These are phyloP conservation scores for Babesia gibsoni DNA, from an alignment of 169 alveolate genomes.

Conservation along the genomic window DNA sequence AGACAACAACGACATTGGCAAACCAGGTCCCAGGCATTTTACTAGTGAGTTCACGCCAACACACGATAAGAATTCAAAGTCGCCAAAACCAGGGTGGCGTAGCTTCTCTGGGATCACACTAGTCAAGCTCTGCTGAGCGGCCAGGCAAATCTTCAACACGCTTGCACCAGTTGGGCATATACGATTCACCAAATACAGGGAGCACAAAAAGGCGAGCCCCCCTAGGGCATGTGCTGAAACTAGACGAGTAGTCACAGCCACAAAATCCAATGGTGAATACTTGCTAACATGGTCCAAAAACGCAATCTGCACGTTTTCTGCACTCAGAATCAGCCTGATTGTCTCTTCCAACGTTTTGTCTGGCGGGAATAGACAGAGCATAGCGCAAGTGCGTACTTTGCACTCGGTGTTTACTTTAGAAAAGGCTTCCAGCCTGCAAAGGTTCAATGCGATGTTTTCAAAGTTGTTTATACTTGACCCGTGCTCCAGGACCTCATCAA, in stretches of 20 bases:
- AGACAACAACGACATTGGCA: slow-evolving; percentile 1
- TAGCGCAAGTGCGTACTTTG: background rate
- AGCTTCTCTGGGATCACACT: slow-evolving; percentile 31
- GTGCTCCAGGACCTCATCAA: background rate
- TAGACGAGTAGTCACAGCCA: slow-evolving; percentile 7
- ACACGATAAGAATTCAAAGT: slow-evolving; percentile 25
- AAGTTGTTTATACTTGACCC: background rate
- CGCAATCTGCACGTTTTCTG: background rate
- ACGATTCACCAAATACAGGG: slow-evolving; percentile 13
- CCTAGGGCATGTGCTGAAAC: background rate
- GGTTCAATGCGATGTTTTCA: background rate
- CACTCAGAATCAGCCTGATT: background rate
- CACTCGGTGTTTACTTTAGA: background rate
- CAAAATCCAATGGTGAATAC: background rate
- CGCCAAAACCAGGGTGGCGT: slow-evolving; percentile 26
- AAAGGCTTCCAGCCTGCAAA: slow-evolving; percentile 1
- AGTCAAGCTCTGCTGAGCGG: slow-evolving; percentile 24
- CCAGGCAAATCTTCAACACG: slow-evolving; percentile 25
- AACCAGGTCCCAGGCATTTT: background rate
- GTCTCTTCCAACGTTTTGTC: background rate
- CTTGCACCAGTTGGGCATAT: background rate
- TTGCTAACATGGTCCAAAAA: slow-evolving; percentile 20
- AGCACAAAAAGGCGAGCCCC: background rate
- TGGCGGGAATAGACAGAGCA: slow-evolving; percentile 13
- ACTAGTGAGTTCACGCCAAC: slow-evolving; percentile 28